phyloP scores from a whole-genome alignment of 208 protist species.

The Tritrichomonas musculus region DNA sequence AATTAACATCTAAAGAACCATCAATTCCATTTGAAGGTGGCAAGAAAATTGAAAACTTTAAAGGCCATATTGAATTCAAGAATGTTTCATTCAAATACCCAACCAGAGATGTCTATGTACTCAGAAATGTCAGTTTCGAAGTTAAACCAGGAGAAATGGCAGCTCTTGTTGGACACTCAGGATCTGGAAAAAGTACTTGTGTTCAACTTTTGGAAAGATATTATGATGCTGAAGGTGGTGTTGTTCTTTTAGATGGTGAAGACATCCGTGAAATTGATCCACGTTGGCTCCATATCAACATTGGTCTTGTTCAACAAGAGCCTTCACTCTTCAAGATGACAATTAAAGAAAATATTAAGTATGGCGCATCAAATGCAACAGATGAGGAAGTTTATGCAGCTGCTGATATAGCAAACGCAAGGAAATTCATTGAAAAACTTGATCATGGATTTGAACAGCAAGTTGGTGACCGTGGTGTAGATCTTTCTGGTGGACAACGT shows the following conservation, averaged over 20 bases:
- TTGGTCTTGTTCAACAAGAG: constrained; percentile 86
- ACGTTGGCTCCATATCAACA: constrained; percentile 64
- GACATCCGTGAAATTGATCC: constrained; percentile 66
- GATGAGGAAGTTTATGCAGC: constrained; percentile 69
- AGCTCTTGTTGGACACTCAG: constrained; percentile 43
- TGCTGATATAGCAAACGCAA: constrained; percentile 70
- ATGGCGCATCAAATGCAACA: constrained; percentile 51
- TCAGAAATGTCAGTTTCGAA: constrained; percentile 37
- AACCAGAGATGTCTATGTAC: not conserved
- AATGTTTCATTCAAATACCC: constrained; percentile 33
- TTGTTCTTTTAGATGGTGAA: constrained; percentile 77
- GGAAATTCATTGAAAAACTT: constrained; percentile 63
- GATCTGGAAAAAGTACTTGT: constrained; percentile 45
- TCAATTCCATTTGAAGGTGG: not conserved
- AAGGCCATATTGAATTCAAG: constrained; percentile 30
- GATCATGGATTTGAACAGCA: not conserved
- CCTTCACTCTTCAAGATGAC: constrained; percentile 74
- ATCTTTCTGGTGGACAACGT: not conserved
- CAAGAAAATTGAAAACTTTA: not conserved
- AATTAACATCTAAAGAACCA: not conserved
- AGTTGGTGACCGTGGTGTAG: not conserved
- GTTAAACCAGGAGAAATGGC: constrained; percentile 37
- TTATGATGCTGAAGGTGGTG: constrained; percentile 74
- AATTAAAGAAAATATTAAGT: constrained; percentile 54
- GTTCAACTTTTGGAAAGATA: constrained; percentile 76